Base-by-base conservation (phyloP, 768 basidiomycete genomes). In the Inosperma sp. region DNA sequence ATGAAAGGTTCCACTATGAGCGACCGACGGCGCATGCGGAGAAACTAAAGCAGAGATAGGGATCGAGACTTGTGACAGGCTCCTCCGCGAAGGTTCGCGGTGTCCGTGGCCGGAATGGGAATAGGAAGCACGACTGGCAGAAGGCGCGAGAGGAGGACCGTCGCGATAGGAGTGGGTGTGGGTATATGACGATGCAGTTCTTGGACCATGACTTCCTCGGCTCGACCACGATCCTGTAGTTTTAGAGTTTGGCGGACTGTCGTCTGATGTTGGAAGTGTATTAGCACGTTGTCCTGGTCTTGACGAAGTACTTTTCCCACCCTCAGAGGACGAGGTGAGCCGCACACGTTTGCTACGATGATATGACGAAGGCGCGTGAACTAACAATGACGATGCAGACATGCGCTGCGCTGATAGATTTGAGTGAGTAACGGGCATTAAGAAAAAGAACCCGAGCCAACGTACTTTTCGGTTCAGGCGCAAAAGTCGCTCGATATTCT, bases 31-130 rank as follows among this genome's bases (percentile, higher is more conserved):
- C 21, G 84, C 86, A 59, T 86, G 86, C 0, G 88, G 87, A 3
- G 86, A 82, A 35, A 91, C 76, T 55, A 88, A 71, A 3, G 88
- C 88, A 33, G 84, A 84, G 49, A 91, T 78, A 3, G 88, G 88
- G 17, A 91, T 84, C n/a, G 87, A 89, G 10, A 75, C 71, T 61
- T 83, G 81, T 3, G 86, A 86, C 51, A 83, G 68, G 60, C 82
- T 85, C 35, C 72, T 76, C 44, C 75, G 74, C 14, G 74, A 77
- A 51, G 72, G 62, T 7, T 68, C 66, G 42, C 68, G 68, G 37
- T 58, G 54, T 44, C 54, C 54, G 29, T 60, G 62, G 48, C 56
- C 61, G 14, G 59, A 60, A 3, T 60, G 64, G 17, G 53, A 29
- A 23, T 62, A 52, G 7, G 62, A 61, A 10, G 53, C 47, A 45